Evolutionary conservation across 345 rosid species (phyloP).

Genomic region (Populus ilicifolia): DNA sequence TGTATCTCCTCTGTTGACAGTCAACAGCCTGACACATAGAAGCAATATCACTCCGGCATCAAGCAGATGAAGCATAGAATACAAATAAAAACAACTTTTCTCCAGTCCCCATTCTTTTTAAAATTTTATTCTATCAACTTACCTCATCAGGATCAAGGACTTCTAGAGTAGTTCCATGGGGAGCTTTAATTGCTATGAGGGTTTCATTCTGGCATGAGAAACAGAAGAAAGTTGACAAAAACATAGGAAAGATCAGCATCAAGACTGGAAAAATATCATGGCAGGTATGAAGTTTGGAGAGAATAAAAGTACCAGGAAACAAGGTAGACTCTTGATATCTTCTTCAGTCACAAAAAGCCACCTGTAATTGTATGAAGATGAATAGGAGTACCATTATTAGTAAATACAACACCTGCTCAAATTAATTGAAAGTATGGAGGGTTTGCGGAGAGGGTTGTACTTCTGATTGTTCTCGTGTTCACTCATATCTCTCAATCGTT

Average conservation of each 20-base stretch:
- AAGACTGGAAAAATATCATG: neutral
- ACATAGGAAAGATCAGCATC: slow-evolving; percentile 13
- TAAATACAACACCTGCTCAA: neutral
- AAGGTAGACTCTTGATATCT: slow-evolving; percentile 73
- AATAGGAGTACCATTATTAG: slow-evolving; percentile 5
- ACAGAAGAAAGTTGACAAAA: slow-evolving; percentile 15
- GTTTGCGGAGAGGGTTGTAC: slow-evolving; percentile 33
- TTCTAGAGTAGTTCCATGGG: slow-evolving; percentile 95
- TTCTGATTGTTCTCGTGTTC: slow-evolving; percentile 77
- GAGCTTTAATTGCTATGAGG: slow-evolving; percentile 94
- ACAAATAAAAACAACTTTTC: neutral
- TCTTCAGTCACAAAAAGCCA: slow-evolving; percentile 92
- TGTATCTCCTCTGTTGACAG: slow-evolving; percentile 76
- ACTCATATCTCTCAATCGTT: slow-evolving; percentile 61
- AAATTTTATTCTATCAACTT: slow-evolving; percentile 26
- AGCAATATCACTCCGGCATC: slow-evolving; percentile 25
- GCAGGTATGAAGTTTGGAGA: slow-evolving; percentile 1
- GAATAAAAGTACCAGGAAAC: slow-evolving; percentile 55
- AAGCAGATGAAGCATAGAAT: slow-evolving; percentile 14
- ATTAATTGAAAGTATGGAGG: slow-evolving; percentile 6
- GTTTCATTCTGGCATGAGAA: slow-evolving; percentile 71
- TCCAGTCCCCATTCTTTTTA: neutral
- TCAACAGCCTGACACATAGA: slow-evolving; percentile 59
- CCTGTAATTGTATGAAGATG: slow-evolving; percentile 42
- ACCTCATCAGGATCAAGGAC: slow-evolving; percentile 96